Evolutionary conservation across 352 stramenopile species (phyloP), one percentile per base, ranked within the genome.

Genomic region (Nothophytophthora sp.): DNA sequence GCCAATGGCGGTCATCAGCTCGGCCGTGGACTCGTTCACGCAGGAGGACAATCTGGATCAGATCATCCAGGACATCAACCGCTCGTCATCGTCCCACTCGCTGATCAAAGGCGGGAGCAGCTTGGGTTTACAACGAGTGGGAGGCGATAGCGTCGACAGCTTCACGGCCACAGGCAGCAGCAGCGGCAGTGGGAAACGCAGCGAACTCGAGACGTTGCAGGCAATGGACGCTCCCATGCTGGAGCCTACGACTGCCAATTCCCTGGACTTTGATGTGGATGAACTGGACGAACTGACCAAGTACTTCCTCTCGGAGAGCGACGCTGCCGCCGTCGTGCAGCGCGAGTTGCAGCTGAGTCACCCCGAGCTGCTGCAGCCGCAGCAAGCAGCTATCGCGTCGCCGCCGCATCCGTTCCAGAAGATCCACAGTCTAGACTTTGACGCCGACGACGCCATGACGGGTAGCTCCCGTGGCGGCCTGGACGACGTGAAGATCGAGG

Each of bases 11-110:
- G 66, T 83, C 29, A 87, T 87, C 38, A 76, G 60, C 45, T 82
- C 73, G 4, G 73, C 79, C 2, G 67, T 86, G 23, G 81, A 90
- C 43, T 90, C 76, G 25, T 92, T 92, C 27, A 82, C 76, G 23
- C 74, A 86, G 38, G 75, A 87, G 45, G 75, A 76, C 51, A 89
- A 88, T 51, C 25, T 92, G 39, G 79, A 90, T 50, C 66, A 80
- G 47, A 89, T 92, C 38, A 89, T 92, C 35, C 76, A 81, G 25
- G 79, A 89, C 28, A 90, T 90, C 32, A 70, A 86, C 47, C 72
- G 70, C 12, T 63, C 76, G 16, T 85, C 73, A 18, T 77, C 50
- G 19, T 70, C 49, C 0, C 61, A 62, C 34, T 71, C 72, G 2
- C 59, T 86, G n/a, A 34, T 63, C 13, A 88, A 86, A 36, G 50